phyloP scores from a whole-genome alignment of 176 grass and related monocot genomes.

The Bromus sterilis region DNA sequence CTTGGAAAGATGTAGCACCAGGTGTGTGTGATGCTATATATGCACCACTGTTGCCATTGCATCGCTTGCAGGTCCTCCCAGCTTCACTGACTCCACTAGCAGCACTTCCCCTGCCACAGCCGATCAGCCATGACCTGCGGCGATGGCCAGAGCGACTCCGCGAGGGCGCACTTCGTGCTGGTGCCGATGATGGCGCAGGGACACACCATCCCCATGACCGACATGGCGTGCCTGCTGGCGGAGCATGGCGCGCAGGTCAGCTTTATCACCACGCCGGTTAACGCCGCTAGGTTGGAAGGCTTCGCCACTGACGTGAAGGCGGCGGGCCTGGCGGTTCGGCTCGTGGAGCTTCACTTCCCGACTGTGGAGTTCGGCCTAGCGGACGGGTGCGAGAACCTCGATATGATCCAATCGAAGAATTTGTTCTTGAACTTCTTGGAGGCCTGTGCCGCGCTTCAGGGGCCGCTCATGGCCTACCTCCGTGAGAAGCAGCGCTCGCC shows the following conservation, averaged over 20 bases:
- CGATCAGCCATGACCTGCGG: neutral
- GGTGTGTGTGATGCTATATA: neutral
- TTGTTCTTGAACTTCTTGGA: conserved; percentile 25
- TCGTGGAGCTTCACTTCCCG: conserved; percentile 48
- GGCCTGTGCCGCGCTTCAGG: conserved; percentile 35
- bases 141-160: neutral
- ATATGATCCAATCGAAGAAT: conserved; percentile 26
- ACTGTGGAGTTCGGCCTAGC: conserved; percentile 39
- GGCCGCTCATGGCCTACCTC: conserved; percentile 34
- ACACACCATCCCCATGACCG: conserved; percentile 61
- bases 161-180: conserved; percentile 23
- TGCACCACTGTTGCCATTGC: neutral
- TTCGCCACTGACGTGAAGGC: neutral
- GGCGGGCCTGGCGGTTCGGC: conserved; percentile 21
- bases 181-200: conserved; percentile 53
- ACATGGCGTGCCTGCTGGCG: conserved; percentile 47
- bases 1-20: neutral
- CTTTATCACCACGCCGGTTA: conserved; percentile 52
- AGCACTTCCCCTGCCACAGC: neutral
- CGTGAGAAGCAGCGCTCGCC: neutral
- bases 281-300: conserved; percentile 33
- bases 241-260: conserved; percentile 43
- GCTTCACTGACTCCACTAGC: neutral
- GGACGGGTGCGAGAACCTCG: conserved; percentile 46
- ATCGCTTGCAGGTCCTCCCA: neutral